Conservation (phyloP, 179 eudicot genomes). For the Beta corolliflora region DNA sequence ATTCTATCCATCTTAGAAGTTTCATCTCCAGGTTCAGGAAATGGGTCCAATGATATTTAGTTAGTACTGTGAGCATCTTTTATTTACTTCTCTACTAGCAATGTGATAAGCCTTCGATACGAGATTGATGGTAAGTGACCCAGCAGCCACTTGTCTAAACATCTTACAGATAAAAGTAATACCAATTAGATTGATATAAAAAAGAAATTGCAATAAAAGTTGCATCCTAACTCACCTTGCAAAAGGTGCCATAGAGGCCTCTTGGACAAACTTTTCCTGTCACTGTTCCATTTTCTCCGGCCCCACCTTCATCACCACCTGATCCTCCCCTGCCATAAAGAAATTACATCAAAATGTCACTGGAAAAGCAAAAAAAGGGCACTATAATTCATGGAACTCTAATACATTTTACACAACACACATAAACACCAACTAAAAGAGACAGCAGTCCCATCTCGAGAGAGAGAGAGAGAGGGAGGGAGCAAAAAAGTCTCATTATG, state of each 20-base stretch:
- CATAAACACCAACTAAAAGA: neutral
- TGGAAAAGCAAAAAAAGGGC: neutral
- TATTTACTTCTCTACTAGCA: neutral
- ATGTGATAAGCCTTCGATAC: neutral
- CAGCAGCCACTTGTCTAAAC: slow-evolving; percentile 1
- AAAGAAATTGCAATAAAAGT: neutral
- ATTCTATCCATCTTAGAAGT: neutral
- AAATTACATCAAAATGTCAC: slow-evolving; percentile 10
- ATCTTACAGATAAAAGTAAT: neutral
- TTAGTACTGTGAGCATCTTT: neutral
- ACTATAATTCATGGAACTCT: neutral
- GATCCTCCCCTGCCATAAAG: slow-evolving; percentile 68
- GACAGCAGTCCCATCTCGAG: neutral
- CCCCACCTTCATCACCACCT: slow-evolving; percentile 61
- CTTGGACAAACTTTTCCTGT: slow-evolving; percentile 90
- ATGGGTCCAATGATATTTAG: neutral
- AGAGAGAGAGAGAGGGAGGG: neutral
- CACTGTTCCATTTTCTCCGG: slow-evolving; percentile 83
- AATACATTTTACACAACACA: neutral
- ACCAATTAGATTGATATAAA: neutral
- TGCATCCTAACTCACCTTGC: slow-evolving; percentile 50
- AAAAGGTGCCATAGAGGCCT: slow-evolving; percentile 90
- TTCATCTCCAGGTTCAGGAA: neutral
- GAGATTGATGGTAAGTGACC: neutral
- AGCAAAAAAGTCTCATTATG: neutral